phyloP scores from a whole-genome alignment of 2,329 filamentous ascomycete species.

The Scedosporium minutisporum region DNA sequence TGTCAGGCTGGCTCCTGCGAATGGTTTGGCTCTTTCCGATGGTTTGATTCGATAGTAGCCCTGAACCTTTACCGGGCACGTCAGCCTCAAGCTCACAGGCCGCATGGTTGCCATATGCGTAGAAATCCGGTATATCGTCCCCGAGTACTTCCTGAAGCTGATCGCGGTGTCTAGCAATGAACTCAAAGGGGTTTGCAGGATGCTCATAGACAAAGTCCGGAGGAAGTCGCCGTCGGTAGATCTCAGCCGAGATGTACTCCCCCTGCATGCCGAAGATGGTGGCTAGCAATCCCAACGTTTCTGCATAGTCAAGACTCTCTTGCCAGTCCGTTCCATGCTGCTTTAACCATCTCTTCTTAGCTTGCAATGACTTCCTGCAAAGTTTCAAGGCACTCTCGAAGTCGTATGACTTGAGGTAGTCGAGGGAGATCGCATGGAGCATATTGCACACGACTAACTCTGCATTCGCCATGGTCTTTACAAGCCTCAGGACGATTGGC shows the following conservation, averaged over 20 bases:
- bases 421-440: slow-evolving; percentile 15
- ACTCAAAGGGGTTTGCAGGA: neutral
- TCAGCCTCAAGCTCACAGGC: neutral
- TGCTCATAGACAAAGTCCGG: neutral
- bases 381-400: slow-evolving; percentile 15
- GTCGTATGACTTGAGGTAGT: slow-evolving; percentile 12
- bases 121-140: neutral
- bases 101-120: no score
- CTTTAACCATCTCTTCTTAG: slow-evolving; percentile 15
- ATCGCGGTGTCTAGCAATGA: neutral
- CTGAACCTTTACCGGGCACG: neutral
- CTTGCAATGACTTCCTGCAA: slow-evolving; percentile 14
- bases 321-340: slow-evolving; percentile 1
- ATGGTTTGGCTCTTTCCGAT: neutral
- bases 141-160: neutral
- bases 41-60: neutral
- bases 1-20: no score
- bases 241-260: slow-evolving; percentile 15
- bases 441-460: slow-evolving; percentile 14
- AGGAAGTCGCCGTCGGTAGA: slow-evolving; percentile 12
- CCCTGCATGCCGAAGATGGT: slow-evolving; percentile 15
- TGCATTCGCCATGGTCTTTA: neutral
- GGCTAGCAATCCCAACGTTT: slow-evolving; percentile 15
- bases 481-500: slow-evolving; percentile 10
- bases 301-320: slow-evolving; percentile 9